These are phyloP conservation scores for Pseudocercospora macadamiae DNA, from an alignment of 2,329 filamentous ascomycete genomes.

Conservation along the genomic window DNA sequence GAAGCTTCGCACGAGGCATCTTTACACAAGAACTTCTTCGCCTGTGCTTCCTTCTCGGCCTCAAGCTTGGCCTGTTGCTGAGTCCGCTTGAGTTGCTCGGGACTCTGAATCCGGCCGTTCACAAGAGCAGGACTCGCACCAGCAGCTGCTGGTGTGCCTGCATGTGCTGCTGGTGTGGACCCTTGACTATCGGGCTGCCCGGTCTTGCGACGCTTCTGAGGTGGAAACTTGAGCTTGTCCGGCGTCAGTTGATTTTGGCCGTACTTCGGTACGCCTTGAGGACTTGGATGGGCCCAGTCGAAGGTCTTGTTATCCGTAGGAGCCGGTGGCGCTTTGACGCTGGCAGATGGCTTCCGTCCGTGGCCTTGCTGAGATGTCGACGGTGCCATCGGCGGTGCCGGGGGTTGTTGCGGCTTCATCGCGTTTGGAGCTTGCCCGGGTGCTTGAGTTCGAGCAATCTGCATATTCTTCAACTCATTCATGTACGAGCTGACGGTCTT, in stretches of 20 bases:
- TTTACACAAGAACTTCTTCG: conserved; percentile 58
- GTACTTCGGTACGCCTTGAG: conserved; percentile 60
- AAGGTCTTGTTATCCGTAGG: conserved; percentile 40
- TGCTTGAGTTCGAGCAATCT: conserved; percentile 23
- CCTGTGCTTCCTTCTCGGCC: conserved; percentile 45
- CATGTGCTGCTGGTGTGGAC: conserved; percentile 43
- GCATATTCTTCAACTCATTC: conserved; percentile 31
- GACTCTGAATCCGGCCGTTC: conserved; percentile 42
- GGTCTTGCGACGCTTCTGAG: conserved; percentile 59
- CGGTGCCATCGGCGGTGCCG: conserved; percentile 23
- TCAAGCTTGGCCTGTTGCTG: conserved; percentile 42
- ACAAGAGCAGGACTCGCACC: conserved; percentile 44
- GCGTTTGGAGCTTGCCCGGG: conserved; percentile 4
- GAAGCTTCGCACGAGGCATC: conserved; percentile 55
- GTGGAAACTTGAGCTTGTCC: conserved; percentile 61
- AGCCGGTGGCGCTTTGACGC: conserved; percentile 35
- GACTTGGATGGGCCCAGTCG: conserved; percentile 40
- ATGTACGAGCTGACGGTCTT: conserved; percentile 30
- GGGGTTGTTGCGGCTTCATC: conserved; percentile 20
- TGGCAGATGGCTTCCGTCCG: conserved; percentile 30
- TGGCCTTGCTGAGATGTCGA: conserved; percentile 30
- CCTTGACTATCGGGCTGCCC: conserved; percentile 43
- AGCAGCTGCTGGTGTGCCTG: conserved; percentile 40
- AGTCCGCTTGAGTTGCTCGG: conserved; percentile 51
- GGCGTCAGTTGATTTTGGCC: conserved; percentile 54